A percentile compares a stretch with the other conserved stretches of the same genome.
Conservation (phyloP, 2,329 filamentous ascomycete genomes). For the Colletotrichum sojae region DNA sequence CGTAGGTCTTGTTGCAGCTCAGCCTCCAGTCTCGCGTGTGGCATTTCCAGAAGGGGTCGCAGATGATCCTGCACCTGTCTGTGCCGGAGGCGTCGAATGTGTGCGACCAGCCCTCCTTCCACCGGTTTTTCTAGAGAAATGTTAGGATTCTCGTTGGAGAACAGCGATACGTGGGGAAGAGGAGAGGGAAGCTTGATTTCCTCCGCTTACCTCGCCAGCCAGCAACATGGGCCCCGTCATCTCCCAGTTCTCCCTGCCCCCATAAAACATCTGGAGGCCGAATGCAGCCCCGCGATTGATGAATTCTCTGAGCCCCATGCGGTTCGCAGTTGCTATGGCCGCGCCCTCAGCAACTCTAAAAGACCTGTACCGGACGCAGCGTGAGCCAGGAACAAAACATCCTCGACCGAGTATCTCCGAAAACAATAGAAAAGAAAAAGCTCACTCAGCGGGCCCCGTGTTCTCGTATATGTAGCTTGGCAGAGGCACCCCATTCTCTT, state of each 20-base stretch:
- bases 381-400: too few relatives aligned
- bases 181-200: too few relatives aligned
- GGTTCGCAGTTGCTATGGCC: not conserved
- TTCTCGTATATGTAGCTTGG: not conserved
- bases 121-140: too few relatives aligned
- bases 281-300: slow-evolving; percentile 11
- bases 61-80: too few relatives aligned
- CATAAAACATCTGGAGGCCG: slow-evolving; percentile 19
- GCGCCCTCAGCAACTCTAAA: slow-evolving; percentile 10
- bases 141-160: too few relatives aligned
- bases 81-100: too few relatives aligned
- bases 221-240: not conserved
- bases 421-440: too few relatives aligned
- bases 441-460: not conserved
- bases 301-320: not conserved
- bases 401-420: too few relatives aligned
- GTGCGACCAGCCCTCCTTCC: too few relatives aligned
- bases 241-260: not conserved
- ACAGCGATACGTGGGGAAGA: too few relatives aligned
- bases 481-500: not conserved
- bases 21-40: not conserved
- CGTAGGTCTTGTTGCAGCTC: not conserved
- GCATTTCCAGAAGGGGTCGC: too few relatives aligned
- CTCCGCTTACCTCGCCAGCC: not conserved
- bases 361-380: not conserved